phyloP scores from a whole-genome alignment of 306 rosid genomes.

The Quillaja saponaria region DNA sequence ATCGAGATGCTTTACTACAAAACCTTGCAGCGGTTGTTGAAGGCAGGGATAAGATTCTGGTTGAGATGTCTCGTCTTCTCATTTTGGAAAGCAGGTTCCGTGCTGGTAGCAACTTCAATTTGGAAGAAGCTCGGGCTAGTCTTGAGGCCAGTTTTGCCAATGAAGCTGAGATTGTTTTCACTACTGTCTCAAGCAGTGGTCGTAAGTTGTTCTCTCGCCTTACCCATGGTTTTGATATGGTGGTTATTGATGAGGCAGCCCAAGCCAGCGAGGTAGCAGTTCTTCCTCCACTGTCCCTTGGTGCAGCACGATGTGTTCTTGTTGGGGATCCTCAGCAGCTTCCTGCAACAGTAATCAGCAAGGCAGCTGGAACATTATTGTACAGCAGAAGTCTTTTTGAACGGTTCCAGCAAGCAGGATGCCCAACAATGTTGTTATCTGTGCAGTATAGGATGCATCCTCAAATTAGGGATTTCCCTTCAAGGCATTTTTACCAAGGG shows the following conservation, averaged over 20 bases:
- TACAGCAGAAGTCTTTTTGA: constrained; percentile 96
- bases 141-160: constrained; percentile 99
- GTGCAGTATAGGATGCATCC: constrained; percentile 99
- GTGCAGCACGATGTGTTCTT: constrained; percentile 97
- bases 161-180: constrained; percentile 95
- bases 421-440: constrained; percentile 94
- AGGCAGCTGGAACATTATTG: constrained; percentile 97
- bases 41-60: constrained; percentile 84
- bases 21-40: constrained; percentile 92
- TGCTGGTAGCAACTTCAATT: constrained; percentile 71
- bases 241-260: constrained; percentile 97
- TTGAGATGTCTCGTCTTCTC: constrained; percentile 90
- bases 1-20: constrained; percentile 77
- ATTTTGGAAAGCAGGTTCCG: constrained; percentile 88
- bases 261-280: constrained; percentile 97
- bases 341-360: constrained; percentile 98
- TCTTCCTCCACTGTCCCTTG: constrained; percentile 97
- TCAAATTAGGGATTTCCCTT: constrained; percentile 93
- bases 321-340: constrained; percentile 99
- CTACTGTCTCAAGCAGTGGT: constrained; percentile 98
- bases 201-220: constrained; percentile 96
- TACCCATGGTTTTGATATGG: constrained; percentile 99
- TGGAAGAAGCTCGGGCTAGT: constrained; percentile 95
- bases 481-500: constrained; percentile 94
- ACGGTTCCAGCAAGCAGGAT: constrained; percentile 93